Base-by-base conservation (phyloP, 2,329 filamentous ascomycete genomes). In the Xylaria polymorpha region DNA sequence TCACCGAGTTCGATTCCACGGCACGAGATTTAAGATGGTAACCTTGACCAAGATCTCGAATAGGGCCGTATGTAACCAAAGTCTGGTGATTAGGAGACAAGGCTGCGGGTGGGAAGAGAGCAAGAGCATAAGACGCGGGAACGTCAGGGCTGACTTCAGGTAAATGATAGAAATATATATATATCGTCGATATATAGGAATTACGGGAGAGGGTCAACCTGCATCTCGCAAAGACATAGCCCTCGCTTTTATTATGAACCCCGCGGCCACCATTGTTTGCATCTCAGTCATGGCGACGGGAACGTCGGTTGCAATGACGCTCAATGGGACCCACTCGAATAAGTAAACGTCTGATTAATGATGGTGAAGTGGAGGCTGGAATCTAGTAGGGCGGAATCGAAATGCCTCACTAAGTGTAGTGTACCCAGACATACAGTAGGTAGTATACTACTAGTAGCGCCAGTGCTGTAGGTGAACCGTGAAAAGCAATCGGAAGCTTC, bases 401-500 rank as follows among this genome's bases (percentile, higher is more conserved):
- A 32, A 44, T 55, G 41, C n/a, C 25, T 29, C n/a, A 44, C 51
- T 32, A 1, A 56, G 51, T 37, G 29, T 9, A 55, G 51, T 55
- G 18, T 37, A 22, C 6, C 25, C 18, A 29, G 22, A 43, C 22
- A 29, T 29, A 29, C 4, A 29, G 25, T 29, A 29, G 25, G 25
- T 4, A 29, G 25, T 4, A 29, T 29, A 29, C n/a, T 12, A 18
- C 7, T 37, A 35, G 43, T 25, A 22, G 43, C 51, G 25, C 48
- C 18, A 60, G 35, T 29, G 20, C 35, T 53, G 15, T 53, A 41
- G 32, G 48, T 29, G 48, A 29, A 29, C 48, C 18, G 14, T 29
- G 20, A 41, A 48, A 50, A 62, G 35, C 10, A 60, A 39, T 67
- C 69, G 69, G 69, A 71, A 61, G 67, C 32, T 14, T 69, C 69